Evolutionary conservation across 768 basidiomycete genomes (phyloP), one percentile per base, ranked within the genome.

Genomic region (Suillus alpinus): DNA sequence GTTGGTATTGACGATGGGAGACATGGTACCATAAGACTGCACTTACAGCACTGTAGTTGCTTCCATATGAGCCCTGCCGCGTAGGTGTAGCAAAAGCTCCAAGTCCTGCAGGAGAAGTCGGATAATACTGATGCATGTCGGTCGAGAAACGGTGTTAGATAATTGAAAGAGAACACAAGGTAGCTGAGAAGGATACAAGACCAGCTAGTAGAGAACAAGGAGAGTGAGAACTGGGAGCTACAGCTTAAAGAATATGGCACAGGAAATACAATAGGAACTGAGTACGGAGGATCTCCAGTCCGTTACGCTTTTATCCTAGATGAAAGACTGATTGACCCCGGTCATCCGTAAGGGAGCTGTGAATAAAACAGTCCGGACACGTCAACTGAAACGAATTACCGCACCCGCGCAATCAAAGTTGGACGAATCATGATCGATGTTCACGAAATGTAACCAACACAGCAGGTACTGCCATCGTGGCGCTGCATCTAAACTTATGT

Each of bases 71-170:
- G 20, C 52, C 41, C 10, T 59, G 57, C 7, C 58, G 58, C 6
- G 47, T 36, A 34, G 57, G 58, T 37, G 44, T 39, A 37, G 47
- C 23, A 39, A 43, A 44, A 14, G 46, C 34, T 40, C 58, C 61
- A 39, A 41, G 29, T 41, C 58, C 58, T 44, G 61, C 50, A 59
- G 61, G 61, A 40, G 49, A 60, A 41, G 58, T 59, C 36, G 61
- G 58, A 20, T 59, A 52, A 50, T 59, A 59, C 23, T 59, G 57
- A 8, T 51, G 61, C 61, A 62, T 62, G 36, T 23, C 12, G 49
- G 6, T 31, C 18, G 18, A 41, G 20, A 51, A 10, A 58, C 6
- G 50, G 43, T 36, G 23, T 18, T 36, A 36, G 53, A 41, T n/a
- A 29, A 26, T 34, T 36, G 16, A 9, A 9, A 46, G 29, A 43